These are phyloP conservation scores for Ophiocordyceps camponoti-rufipedis DNA, from an alignment of 2,329 filamentous ascomycete genomes.

Conservation along the genomic window DNA sequence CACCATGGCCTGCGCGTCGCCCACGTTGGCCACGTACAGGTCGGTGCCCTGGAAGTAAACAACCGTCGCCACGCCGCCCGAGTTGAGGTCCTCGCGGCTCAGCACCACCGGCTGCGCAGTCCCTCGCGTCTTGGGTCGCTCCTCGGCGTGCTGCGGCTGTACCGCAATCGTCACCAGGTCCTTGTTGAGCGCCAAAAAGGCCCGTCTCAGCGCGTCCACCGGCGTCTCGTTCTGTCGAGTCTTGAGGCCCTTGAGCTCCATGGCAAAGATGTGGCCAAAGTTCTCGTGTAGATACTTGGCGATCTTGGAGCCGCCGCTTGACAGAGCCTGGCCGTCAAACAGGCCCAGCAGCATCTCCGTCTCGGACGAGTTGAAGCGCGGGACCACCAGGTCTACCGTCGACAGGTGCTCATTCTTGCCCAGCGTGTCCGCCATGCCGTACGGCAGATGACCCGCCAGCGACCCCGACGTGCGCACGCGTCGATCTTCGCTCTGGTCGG, in stretches of 20 bases:
- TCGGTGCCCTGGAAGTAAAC: constrained; percentile 80
- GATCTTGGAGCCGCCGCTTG: constrained; percentile 81
- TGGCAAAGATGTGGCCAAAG: constrained; percentile 68
- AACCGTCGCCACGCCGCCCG: constrained; percentile 82
- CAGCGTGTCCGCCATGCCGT: constrained; percentile 93
- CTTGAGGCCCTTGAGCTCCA: constrained; percentile 62
- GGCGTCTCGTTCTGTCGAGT: constrained; percentile 53
- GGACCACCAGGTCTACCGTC: constrained; percentile 88
- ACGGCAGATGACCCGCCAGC: constrained; percentile 72
- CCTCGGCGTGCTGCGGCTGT: constrained; percentile 63
- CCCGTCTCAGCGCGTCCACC: constrained; percentile 64
- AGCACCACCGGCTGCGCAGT: constrained; percentile 59
- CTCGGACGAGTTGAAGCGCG: constrained; percentile 76
- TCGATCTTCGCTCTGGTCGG: constrained; percentile 86
- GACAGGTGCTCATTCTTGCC: constrained; percentile 89
- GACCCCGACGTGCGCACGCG: constrained; percentile 96
- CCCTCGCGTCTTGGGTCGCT: constrained; percentile 41
- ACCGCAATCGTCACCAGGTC: constrained; percentile 75
- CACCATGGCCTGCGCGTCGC: constrained; percentile 87
- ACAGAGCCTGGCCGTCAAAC: constrained; percentile 85
- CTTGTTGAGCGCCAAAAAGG: constrained; percentile 84
- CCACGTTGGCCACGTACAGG: constrained; percentile 86
- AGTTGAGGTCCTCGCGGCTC: constrained; percentile 74
- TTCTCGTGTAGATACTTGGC: constrained; percentile 95
- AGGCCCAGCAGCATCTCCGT: constrained; percentile 83